Base-by-base conservation (phyloP, 2,329 filamentous ascomycete genomes). In the Colletotrichum chrysophilum region DNA sequence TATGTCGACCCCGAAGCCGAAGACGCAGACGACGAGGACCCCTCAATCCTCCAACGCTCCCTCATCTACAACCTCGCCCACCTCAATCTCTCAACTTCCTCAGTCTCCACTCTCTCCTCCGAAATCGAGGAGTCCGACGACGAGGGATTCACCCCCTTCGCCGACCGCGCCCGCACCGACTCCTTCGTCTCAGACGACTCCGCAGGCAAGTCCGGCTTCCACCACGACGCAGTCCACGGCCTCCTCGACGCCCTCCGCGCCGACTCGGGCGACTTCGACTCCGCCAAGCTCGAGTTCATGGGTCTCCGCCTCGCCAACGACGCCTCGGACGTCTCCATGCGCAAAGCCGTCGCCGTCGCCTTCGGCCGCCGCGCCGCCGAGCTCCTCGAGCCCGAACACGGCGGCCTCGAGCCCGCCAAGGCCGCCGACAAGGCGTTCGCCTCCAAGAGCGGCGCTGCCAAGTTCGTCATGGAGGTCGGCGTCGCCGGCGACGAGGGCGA, bases 221-320 rank as follows among this genome's bases (percentile, higher is more conserved):
- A 98, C 83, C 90, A 93, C 76, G 96, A 98, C 81, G 96, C 96
- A 30, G 94, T 96, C 4, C 89, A 93, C 78, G 96, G 95, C 76
- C 91, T 98, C n/a, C 90, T 96, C 77, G 96, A 98, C 80, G 94
- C 95, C 28, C 89, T 98, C 56, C 93, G 94, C 67, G 94, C 93
- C 26, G 92, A 93, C 14, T 91, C 91, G 16, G 91, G 92, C 13
- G 95, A 97, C 82, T 97, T 98, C 78, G 96, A 98, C 80, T 89
- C 89, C 4, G 91, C 92, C 66, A 95, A 96, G 83, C 91, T 98
- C 38, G 97, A 99, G 83, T 94, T 99, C 77, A 98, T 96, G 88
- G 95, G 95, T 62, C 89, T 98, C n/a, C 94, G 96, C 13, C 95
- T 99, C 84, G 94, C 93, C 70, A 95, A 94, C 80, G 95, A 98